Base-by-base conservation (phyloP, 2,329 filamentous ascomycete genomes). In the Stagonosporopsis rhizophila region DNA sequence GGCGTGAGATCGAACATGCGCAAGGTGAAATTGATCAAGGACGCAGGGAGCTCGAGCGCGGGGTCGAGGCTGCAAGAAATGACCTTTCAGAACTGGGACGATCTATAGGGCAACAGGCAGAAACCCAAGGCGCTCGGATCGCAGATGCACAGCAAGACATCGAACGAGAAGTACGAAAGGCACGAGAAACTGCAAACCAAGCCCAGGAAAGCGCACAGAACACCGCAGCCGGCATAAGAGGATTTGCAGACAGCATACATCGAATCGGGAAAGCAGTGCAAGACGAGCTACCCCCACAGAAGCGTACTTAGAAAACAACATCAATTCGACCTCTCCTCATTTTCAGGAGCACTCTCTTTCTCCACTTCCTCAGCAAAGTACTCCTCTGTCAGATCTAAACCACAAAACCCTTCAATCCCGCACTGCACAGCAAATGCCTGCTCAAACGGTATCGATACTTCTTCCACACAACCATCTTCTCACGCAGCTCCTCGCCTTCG, bases 191-290 rank as follows among this genome's bases (percentile, higher is more conserved):
- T 17, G 53, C 44, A 23, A 47, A 53, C 25, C 38, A 20, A 25
- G 58, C 53, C 17, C 52, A 57, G 1, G 49, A 56, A 5, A 57
- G 55, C 28, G 52, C 53, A 32, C 50, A 63, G 2, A 45, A 23
- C 20, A 56, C 58, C 19, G 53, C 45, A 9, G 48, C 54, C 3
- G 44, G 49, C 23, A 37, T 61, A 3, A 57, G 56, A 34, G 56
- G 56, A 22, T 55, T 58, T 34, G 50, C 56, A 17, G 56, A 61
- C 12, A 59, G 61, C 35, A 39, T 64, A 23, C 34, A 49, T 17
- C 55, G 61, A 17, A 56, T 59, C 8, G 53, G 46, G 11, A 64
- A 53, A 38, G 58, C 41, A 17, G 56, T 59, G 15, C 48, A 58
- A 27, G 56, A 64, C 14, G 61, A 64, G 42, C 40, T 55, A 12